phyloP scores from a whole-genome alignment of 2,329 filamentous ascomycete species.

The Alternaria metachromatica region DNA sequence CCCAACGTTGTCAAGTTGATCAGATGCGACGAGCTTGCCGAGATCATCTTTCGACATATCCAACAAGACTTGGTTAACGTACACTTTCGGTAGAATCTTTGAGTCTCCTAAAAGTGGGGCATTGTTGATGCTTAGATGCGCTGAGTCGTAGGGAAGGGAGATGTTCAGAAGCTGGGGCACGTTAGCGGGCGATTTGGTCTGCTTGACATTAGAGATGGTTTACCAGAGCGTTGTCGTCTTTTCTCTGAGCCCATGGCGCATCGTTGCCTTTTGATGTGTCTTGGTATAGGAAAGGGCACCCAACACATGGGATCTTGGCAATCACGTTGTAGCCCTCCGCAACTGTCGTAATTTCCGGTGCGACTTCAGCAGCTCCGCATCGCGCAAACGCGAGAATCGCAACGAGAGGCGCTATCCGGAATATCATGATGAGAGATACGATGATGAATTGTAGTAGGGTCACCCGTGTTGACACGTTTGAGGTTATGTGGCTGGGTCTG shows the following conservation, averaged over 20 bases:
- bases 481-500: background rate
- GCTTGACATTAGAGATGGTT: background rate
- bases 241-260: slow-evolving; percentile 31
- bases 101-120: slow-evolving; percentile 25
- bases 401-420: slow-evolving; percentile 12
- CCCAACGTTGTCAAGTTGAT: slow-evolving; percentile 31
- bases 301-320: slow-evolving; percentile 42
- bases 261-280: slow-evolving; percentile 34
- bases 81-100: slow-evolving; percentile 30
- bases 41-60: slow-evolving; percentile 28
- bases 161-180: slow-evolving; percentile 37
- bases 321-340: slow-evolving; percentile 42
- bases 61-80: slow-evolving; percentile 38
- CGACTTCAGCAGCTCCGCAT: slow-evolving; percentile 21
- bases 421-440: slow-evolving; percentile 20
- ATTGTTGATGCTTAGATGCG: slow-evolving; percentile 36
- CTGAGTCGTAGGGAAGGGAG: slow-evolving; percentile 35
- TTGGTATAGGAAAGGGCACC: slow-evolving; percentile 43
- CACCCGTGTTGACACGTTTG: slow-evolving; percentile 19
- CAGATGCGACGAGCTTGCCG: slow-evolving; percentile 17
- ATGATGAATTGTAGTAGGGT: background rate
- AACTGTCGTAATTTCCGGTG: slow-evolving; percentile 41
- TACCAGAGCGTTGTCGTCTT: slow-evolving; percentile 40
- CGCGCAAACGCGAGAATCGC: slow-evolving; percentile 1
- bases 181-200: background rate